Evolutionary conservation across 148 eudicot species (phyloP).

Genomic region (Amaranthus cruentus): DNA sequence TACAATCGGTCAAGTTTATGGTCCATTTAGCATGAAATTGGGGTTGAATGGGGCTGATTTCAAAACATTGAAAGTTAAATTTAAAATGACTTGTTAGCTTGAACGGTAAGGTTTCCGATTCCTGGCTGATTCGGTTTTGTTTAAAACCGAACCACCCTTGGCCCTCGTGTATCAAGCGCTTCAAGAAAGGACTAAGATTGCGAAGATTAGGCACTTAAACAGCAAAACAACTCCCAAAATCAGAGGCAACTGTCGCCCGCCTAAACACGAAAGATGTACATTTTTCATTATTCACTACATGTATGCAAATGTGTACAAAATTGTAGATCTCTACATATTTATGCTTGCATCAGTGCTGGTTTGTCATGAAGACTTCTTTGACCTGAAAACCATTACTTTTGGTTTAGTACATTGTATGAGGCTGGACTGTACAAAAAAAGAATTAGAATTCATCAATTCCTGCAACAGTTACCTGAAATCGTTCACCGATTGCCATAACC

Average conservation of each 20-base stretch:
- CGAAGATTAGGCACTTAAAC: too few relatives aligned
- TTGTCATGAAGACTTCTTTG: not conserved
- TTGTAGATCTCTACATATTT: not conserved
- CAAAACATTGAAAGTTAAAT: too few relatives aligned
- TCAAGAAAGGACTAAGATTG: too few relatives aligned
- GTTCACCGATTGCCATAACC: conserved; percentile 32
- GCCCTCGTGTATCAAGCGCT: too few relatives aligned
- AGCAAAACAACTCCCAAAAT: not conserved
- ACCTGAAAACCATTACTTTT: not conserved
- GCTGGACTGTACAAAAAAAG: not conserved
- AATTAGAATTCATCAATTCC: not conserved
- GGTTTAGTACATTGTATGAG: not conserved
- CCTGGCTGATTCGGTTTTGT: too few relatives aligned
- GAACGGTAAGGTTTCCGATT: too few relatives aligned
- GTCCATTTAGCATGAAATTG: too few relatives aligned
- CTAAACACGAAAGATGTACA: not conserved
- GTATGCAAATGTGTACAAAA: not conserved
- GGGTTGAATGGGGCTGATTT: too few relatives aligned
- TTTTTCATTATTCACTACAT: not conserved
- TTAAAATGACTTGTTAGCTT: too few relatives aligned
- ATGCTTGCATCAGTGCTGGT: not conserved
- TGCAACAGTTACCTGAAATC: conserved; percentile 24
- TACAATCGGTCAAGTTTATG: too few relatives aligned
- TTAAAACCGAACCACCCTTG: too few relatives aligned
- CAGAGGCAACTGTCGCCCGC: not conserved